These are phyloP conservation scores for Cutaneotrichosporon sp. DNA, from an alignment of 1,284 basidiomycete genomes.

Conservation along the genomic window DNA sequence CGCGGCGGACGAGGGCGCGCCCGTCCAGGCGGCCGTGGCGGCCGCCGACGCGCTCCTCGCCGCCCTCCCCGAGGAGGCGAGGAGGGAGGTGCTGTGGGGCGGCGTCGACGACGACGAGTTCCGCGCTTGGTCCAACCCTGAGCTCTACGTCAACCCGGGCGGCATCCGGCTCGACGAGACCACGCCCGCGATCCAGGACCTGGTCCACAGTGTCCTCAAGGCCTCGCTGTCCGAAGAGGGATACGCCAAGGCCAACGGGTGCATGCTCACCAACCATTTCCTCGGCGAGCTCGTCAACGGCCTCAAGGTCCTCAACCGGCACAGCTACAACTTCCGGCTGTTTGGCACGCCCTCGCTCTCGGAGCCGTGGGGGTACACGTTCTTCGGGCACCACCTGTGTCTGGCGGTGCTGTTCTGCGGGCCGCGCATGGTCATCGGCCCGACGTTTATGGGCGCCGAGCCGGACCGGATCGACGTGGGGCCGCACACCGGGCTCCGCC, in stretches of 20 bases:
- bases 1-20: slow-evolving; percentile 44
- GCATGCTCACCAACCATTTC: slow-evolving; percentile 48
- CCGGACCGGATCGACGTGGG: slow-evolving; percentile 50
- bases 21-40: slow-evolving; percentile 36
- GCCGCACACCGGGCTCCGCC: slow-evolving; percentile 38
- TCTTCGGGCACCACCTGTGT: slow-evolving; percentile 52
- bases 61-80: slow-evolving; percentile 25
- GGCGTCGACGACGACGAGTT: slow-evolving; percentile 44
- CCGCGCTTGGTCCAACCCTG: slow-evolving; percentile 47
- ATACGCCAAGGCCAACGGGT: slow-evolving; percentile 45
- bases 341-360: slow-evolving; percentile 29
- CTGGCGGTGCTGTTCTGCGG: slow-evolving; percentile 47
- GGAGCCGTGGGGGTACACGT: slow-evolving; percentile 45
- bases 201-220: slow-evolving; percentile 39
- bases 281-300: slow-evolving; percentile 48
- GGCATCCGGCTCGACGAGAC: slow-evolving; percentile 51
- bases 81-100: slow-evolving; percentile 28
- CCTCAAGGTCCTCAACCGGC: slow-evolving; percentile 40
- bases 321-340: slow-evolving; percentile 50
- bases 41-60: slow-evolving; percentile 34
- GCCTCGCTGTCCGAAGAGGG: slow-evolving; percentile 39
- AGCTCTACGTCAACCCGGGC: slow-evolving; percentile 46
- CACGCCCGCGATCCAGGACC: slow-evolving; percentile 27
- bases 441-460: slow-evolving; percentile 51
- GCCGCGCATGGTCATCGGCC: slow-evolving; percentile 44